A percentile compares a stretch with the other conserved stretches of the same genome.
Evolutionary conservation across 306 rosid genomes (phyloP).

Genomic region (Quercus wislizeni): DNA sequence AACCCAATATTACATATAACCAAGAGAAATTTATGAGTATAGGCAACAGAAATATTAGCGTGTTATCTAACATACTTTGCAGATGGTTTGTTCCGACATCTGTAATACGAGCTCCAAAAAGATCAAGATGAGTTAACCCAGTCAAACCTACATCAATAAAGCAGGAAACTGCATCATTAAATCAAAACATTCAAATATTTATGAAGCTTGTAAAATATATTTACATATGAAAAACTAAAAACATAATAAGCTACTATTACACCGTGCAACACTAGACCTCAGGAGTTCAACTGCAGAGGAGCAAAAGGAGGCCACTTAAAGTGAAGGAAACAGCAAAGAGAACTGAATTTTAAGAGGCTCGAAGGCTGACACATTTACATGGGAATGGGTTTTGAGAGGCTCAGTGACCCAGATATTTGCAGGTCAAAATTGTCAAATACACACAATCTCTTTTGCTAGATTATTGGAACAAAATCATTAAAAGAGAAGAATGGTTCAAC

Average conservation of each 20-base stretch:
- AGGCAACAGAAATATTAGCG: background rate
- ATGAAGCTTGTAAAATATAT: background rate
- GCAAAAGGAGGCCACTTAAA: background rate
- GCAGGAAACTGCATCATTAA: constrained; percentile 10
- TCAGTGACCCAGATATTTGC: background rate
- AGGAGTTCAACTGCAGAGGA: background rate
- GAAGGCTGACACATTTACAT: background rate
- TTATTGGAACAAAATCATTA: background rate
- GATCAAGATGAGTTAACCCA: constrained; percentile 83
- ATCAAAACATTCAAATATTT: background rate
- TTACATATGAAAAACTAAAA: background rate
- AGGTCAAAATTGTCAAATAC: background rate
- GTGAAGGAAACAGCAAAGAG: background rate
- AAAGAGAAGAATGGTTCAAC: background rate
- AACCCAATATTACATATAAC: background rate
- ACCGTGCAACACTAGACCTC: background rate
- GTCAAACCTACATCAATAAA: constrained; percentile 66
- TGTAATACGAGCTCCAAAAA: constrained; percentile 87
- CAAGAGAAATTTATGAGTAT: background rate
- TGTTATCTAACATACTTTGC: constrained; percentile 53
- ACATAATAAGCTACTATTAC: background rate
- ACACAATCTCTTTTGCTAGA: background rate
- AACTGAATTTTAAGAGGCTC: background rate
- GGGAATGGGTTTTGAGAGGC: background rate
- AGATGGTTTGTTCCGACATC: constrained; percentile 77